Evolutionary conservation across 2,329 filamentous ascomycete genomes (phyloP).

Genomic region (Paramyrothecium roridum): DNA sequence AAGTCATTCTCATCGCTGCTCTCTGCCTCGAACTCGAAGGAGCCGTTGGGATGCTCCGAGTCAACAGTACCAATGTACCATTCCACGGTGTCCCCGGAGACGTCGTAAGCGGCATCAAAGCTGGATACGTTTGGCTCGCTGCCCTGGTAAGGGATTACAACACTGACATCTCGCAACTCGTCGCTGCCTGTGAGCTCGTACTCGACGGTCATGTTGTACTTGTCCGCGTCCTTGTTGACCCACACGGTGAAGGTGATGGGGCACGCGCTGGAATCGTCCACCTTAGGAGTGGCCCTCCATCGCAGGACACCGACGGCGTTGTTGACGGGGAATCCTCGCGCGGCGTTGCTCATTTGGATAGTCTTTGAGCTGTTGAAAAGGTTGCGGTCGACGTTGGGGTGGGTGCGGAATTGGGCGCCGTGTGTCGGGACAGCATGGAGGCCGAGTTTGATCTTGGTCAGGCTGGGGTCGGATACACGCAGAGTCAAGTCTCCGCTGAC

Average conservation of each 20-base stretch:
- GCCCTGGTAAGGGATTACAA: conserved; percentile 82
- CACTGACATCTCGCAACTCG: conserved; percentile 75
- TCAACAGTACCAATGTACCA: conserved; percentile 90
- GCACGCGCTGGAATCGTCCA: conserved; percentile 74
- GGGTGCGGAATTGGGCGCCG: conserved; percentile 88
- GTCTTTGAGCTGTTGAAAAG: conserved; percentile 78
- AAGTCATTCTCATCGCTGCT: conserved; percentile 89
- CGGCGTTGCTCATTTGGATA: conserved; percentile 86
- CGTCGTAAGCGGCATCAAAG: conserved; percentile 92
- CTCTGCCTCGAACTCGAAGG: conserved; percentile 93
- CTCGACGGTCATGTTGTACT: conserved; percentile 88
- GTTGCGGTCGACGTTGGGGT: conserved; percentile 92
- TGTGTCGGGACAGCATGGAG: conserved; percentile 73
- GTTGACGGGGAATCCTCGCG: conserved; percentile 90
- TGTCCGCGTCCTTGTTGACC: conserved; percentile 85
- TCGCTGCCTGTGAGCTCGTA: conserved; percentile 88
- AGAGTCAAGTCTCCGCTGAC: conserved; percentile 91
- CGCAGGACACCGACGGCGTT: conserved; percentile 89
- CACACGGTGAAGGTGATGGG: conserved; percentile 97
- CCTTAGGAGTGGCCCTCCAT: conserved; percentile 83
- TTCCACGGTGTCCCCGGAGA: conserved; percentile 87
- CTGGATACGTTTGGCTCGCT: conserved; percentile 86
- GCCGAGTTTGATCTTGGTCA: conserved; percentile 89
- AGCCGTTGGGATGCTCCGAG: conserved; percentile 76
- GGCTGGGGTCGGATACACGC: conserved; percentile 79